Conservation (phyloP, 495 filamentous ascomycete species). For the Beverwykella pulmonaria region DNA sequence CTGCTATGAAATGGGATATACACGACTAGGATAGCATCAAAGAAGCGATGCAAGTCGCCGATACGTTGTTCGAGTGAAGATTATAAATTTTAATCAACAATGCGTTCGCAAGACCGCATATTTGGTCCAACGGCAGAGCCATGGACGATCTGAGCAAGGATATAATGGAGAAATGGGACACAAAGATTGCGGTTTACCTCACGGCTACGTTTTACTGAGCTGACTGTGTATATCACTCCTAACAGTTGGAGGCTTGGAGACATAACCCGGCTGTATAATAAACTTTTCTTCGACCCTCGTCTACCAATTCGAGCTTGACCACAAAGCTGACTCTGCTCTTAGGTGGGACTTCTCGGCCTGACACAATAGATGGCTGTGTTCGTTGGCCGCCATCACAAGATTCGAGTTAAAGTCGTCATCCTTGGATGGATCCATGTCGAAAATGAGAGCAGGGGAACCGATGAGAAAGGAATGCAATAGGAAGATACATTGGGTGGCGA, state of each 20-base stretch:
- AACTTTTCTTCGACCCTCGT: constrained; percentile 43
- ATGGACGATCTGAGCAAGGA: constrained; percentile 16
- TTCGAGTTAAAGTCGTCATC: constrained; percentile 41
- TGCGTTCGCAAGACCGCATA: constrained; percentile 9
- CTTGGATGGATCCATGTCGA: constrained; percentile 43
- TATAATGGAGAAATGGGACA: constrained; percentile 25
- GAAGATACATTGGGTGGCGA: constrained; percentile 36
- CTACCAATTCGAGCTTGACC: constrained; percentile 40
- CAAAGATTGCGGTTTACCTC: constrained; percentile 13
- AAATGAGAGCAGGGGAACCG: constrained; percentile 39
- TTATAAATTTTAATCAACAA: constrained; percentile 26
- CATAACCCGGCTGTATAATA: constrained; percentile 36
- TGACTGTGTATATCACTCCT: constrained; percentile 19
- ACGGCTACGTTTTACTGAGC: constrained; percentile 23
- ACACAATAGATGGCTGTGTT: constrained; percentile 40
- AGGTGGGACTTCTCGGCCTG: constrained; percentile 40
- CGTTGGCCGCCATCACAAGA: constrained; percentile 28
- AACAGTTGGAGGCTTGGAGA: constrained; percentile 12
- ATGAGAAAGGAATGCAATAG: constrained; percentile 34
- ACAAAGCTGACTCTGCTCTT: constrained; percentile 39
- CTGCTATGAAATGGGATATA: constrained; percentile 3
- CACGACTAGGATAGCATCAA: constrained; percentile 2
- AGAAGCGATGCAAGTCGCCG: neutral
- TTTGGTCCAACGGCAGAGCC: constrained; percentile 1
- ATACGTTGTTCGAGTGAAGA: neutral